Evolutionary conservation across 345 rosid species (phyloP).

Genomic region (Pistacia integerrima): DNA sequence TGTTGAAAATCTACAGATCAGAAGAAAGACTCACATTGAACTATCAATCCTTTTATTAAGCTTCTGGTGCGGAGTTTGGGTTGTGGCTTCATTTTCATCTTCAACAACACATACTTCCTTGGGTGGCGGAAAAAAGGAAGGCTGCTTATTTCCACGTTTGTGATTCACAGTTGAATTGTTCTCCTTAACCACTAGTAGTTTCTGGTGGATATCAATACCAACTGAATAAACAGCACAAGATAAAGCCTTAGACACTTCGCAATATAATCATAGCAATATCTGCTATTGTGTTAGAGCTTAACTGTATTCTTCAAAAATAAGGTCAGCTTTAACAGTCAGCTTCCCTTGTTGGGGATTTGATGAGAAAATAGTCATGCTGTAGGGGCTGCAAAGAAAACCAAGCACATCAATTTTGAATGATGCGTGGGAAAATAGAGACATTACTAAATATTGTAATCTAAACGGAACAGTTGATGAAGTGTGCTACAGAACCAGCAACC

Average conservation of each 20-base stretch:
- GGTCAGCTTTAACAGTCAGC: constrained; percentile 77
- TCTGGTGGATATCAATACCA: constrained; percentile 79
- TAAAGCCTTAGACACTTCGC: not conserved
- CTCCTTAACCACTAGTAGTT: constrained; percentile 50
- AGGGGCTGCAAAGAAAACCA: constrained; percentile 67
- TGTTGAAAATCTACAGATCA: not conserved
- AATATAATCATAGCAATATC: not conserved
- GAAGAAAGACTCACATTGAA: constrained; percentile 44
- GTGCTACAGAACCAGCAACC: not conserved
- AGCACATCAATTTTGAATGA: constrained; percentile 13
- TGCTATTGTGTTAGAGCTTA: constrained; percentile 26
- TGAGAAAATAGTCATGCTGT: constrained; percentile 52
- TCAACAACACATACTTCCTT: constrained; percentile 38
- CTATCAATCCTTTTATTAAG: constrained; percentile 22
- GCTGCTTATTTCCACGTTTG: constrained; percentile 36
- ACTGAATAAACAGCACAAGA: constrained; percentile 45
- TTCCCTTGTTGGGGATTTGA: constrained; percentile 49
- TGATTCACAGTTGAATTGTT: constrained; percentile 24
- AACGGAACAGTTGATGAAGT: constrained; percentile 3
- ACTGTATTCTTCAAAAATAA: constrained; percentile 88
- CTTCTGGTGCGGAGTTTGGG: constrained; percentile 25
- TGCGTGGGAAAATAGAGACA: not conserved
- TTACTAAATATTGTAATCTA: not conserved
- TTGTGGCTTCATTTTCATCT: constrained; percentile 39
- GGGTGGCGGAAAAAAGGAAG: constrained; percentile 44